These are phyloP conservation scores for Bretschneidera sinensis DNA, from an alignment of 345 rosid genomes.

Conservation along the genomic window DNA sequence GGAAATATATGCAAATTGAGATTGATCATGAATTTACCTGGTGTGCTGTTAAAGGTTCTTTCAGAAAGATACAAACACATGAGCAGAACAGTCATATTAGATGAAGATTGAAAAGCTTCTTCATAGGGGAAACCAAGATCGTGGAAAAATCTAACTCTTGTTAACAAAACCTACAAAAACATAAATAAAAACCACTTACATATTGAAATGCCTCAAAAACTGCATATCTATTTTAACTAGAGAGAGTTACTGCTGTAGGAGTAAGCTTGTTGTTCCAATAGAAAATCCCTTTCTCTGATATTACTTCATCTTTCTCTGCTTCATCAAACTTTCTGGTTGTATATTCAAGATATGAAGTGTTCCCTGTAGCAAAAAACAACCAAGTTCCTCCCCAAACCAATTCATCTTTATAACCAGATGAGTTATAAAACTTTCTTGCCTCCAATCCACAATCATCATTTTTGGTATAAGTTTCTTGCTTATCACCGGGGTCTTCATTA, in stretches of 20 bases:
- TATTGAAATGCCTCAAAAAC: background rate
- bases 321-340: constrained; percentile 28
- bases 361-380: constrained; percentile 55
- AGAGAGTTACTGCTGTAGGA: constrained; percentile 43
- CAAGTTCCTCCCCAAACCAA: constrained; percentile 62
- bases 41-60: constrained; percentile 27
- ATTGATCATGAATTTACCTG: constrained; percentile 29
- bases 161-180: constrained; percentile 42
- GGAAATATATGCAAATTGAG: background rate
- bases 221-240: background rate
- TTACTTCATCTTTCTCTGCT: constrained; percentile 35
- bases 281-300: constrained; percentile 38
- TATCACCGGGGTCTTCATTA: constrained; percentile 16
- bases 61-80: constrained; percentile 46
- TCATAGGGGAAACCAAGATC: constrained; percentile 51
- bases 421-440: constrained; percentile 40
- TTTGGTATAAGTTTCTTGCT: constrained; percentile 29
- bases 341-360: constrained; percentile 40
- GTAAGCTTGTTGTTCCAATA: constrained; percentile 61
- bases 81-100: constrained; percentile 24
- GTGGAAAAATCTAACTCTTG: constrained; percentile 42
- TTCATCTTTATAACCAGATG: constrained; percentile 50
- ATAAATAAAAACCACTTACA: background rate
- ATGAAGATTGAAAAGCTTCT: constrained; percentile 27
- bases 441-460: constrained; percentile 39